Base-by-base conservation (phyloP, 495 filamentous ascomycete genomes). In the Clavariopsis aquatica region DNA sequence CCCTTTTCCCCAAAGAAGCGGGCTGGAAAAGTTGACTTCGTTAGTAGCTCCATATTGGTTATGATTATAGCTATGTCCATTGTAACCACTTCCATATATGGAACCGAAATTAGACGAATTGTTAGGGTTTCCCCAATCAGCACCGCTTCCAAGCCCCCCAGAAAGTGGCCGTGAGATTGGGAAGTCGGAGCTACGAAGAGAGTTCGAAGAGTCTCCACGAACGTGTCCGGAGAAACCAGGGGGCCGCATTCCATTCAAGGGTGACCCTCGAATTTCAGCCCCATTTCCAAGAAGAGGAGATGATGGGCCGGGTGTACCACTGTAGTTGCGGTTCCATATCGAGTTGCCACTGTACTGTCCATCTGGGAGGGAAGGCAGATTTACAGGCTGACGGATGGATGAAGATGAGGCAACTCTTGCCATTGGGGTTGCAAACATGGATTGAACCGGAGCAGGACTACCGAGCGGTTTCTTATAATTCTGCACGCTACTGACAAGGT, bases 281-380 rank as follows among this genome's bases (percentile, higher is more conserved):
- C 46, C 56, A 24, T 61, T 45, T 10, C 41, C 49, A 9, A 64
- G 15, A 10, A 65, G 49, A 38, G 62, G 68, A n/a, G 62, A 66
- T 1, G 52, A 31, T 22, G 68, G 68, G 10, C 68, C 68, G 9
- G 68, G 64, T 13, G 66, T 66, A 53, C 64, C 64, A 38, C 58
- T 60, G 45, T 67, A 68, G 41, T 68, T 54, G 2, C 49, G 55
- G 43, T 68, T 67, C 64, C 64, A 68, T n/a, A 71, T 71, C 9
- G 64, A 66, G 24, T 29, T 53, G 12, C 41, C 58, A 45, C 60
- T 66, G 22, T 23, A 63, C 31, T 69, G 61, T 27, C 62, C 61
- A 27, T 62, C 62, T 19, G 68, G 68, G 17, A 70, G 53, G n/a
- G 68, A 66, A 0, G 68, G 68, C 29, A 70, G 29, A 19, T 69